phyloP scores from a whole-genome alignment of 768 basidiomycete genomes.

The Tylopilus subfusipes region DNA sequence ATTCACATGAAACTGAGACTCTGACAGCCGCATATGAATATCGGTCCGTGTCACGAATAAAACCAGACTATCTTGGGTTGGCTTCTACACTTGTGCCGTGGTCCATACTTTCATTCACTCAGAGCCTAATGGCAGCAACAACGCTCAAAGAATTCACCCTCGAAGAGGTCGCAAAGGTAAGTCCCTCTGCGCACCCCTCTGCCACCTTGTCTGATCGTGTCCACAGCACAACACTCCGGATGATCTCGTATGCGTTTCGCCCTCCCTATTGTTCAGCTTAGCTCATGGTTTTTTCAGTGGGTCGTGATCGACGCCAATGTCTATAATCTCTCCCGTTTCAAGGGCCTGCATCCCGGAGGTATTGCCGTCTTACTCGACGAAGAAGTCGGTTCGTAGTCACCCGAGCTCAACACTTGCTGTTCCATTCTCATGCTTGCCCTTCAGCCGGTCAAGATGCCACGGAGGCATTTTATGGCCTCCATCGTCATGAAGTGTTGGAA shows the following conservation, averaged over 20 bases:
- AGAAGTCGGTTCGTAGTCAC: constrained; percentile 58
- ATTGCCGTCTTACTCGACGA: constrained; percentile 69
- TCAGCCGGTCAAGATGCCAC: constrained; percentile 84
- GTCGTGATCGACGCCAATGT: constrained; percentile 81
- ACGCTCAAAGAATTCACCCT: constrained; percentile 45
- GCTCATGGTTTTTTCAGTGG: constrained; percentile 49
- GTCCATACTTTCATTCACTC: background rate
- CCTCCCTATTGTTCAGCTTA: background rate
- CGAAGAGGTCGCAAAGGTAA: constrained; percentile 58
- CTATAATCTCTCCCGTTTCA: constrained; percentile 79
- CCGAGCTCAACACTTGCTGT: background rate
- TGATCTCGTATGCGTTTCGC: constrained; percentile 54
- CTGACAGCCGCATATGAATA: background rate
- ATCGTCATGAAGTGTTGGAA: constrained; percentile 78
- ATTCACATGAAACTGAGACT: background rate
- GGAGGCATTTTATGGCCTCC: constrained; percentile 83
- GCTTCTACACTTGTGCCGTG: background rate
- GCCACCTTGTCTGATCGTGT: background rate
- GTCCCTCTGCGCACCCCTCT: constrained; percentile 3
- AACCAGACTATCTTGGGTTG: background rate
- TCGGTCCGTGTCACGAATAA: background rate
- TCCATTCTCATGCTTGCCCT: background rate
- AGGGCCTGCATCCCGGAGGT: constrained; percentile 81
- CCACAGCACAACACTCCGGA: constrained; percentile 69
- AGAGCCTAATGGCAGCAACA: constrained; percentile 25